Evolutionary conservation across 2,329 filamentous ascomycete species (phyloP).

Genomic region (Phaeosphaeriaceae sp.): DNA sequence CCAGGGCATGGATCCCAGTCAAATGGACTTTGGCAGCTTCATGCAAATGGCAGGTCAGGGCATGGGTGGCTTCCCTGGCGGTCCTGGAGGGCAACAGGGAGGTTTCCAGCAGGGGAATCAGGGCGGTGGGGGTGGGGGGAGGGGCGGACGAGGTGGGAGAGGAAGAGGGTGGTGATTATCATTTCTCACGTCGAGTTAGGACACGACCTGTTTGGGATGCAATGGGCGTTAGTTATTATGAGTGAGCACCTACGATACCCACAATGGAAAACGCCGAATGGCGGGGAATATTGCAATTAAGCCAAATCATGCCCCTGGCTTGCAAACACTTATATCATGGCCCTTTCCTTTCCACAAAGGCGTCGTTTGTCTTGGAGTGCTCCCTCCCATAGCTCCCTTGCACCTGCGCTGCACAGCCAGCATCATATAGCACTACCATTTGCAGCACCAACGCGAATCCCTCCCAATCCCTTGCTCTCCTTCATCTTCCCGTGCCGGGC

Average conservation of each 20-base stretch:
- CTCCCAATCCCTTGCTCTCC: not conserved
- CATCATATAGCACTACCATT: too few relatives aligned
- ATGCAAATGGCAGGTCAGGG: slow-evolving; percentile 45
- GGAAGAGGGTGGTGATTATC: slow-evolving; percentile 30
- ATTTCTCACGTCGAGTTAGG: not conserved
- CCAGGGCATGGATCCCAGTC: slow-evolving; percentile 51
- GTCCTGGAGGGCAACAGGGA: slow-evolving; percentile 31
- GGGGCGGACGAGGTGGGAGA: slow-evolving; percentile 33
- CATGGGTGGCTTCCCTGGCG: slow-evolving; percentile 35
- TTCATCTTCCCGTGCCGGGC: not conserved
- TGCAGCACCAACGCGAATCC: too few relatives aligned
- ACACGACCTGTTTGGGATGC: not conserved
- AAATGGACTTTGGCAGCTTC: slow-evolving; percentile 44
- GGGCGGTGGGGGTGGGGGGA: slow-evolving; percentile 34
- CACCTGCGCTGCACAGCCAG: not conserved
- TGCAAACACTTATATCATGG: not conserved
- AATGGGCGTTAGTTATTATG: slow-evolving; percentile 2
- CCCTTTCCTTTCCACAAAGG: not conserved
- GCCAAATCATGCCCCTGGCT: not conserved
- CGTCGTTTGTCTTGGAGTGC: too few relatives aligned
- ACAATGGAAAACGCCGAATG: slow-evolving; percentile 14
- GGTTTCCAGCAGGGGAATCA: slow-evolving; percentile 39
- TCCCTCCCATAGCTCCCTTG: not conserved
- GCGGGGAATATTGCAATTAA: slow-evolving; percentile 4
- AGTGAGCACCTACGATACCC: slow-evolving; percentile 30